Percentiles rank a stretch among this genome's conserved stretches.
Evolutionary conservation across 495 filamentous ascomycete genomes (phyloP).

Genomic region (Aspergillus coremiiformis): DNA sequence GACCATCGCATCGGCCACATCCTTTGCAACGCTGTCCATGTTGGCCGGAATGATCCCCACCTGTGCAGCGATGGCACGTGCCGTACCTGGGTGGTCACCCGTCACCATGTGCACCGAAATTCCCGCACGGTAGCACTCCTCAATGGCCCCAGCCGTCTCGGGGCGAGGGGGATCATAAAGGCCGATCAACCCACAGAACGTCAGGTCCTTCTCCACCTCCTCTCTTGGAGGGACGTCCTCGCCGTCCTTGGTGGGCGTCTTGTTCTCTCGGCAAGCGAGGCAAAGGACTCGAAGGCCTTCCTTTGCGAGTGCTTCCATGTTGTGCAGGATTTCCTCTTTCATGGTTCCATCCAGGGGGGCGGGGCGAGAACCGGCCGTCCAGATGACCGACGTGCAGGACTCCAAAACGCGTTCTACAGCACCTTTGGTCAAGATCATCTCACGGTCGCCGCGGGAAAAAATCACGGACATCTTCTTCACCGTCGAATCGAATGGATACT

Average conservation of each 20-base stretch:
- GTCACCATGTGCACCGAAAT: constrained; percentile 73
- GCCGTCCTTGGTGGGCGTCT: constrained; percentile 20
- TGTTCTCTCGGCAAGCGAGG: constrained; percentile 45
- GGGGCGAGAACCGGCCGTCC: constrained; percentile 30
- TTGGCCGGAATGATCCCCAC: constrained; percentile 59
- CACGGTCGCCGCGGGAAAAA: constrained; percentile 35
- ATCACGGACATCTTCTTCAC: constrained; percentile 66
- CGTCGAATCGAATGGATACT: constrained; percentile 61
- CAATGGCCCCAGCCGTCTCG: constrained; percentile 46
- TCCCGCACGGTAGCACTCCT: constrained; percentile 55
- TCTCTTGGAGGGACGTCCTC: constrained; percentile 43
- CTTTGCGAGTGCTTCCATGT: constrained; percentile 57
- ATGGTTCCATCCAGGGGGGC: constrained; percentile 36
- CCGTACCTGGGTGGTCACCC: constrained; percentile 61
- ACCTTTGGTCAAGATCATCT: constrained; percentile 65
- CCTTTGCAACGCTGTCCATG: constrained; percentile 41
- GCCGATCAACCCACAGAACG: constrained; percentile 61
- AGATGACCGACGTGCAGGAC: constrained; percentile 49
- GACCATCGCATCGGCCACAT: constrained; percentile 56
- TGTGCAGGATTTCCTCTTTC: constrained; percentile 46
- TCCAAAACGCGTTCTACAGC: constrained; percentile 75
- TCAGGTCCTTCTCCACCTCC: constrained; percentile 51
- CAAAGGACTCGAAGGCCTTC: constrained; percentile 61
- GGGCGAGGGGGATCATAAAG: constrained; percentile 67
- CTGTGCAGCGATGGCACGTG: constrained; percentile 55